A percentile compares a stretch with the other conserved stretches of the same genome.
These are phyloP conservation scores for Tetrahymena malaccensis DNA, from an alignment of 73 alveolate species.

Conservation along the genomic window DNA sequence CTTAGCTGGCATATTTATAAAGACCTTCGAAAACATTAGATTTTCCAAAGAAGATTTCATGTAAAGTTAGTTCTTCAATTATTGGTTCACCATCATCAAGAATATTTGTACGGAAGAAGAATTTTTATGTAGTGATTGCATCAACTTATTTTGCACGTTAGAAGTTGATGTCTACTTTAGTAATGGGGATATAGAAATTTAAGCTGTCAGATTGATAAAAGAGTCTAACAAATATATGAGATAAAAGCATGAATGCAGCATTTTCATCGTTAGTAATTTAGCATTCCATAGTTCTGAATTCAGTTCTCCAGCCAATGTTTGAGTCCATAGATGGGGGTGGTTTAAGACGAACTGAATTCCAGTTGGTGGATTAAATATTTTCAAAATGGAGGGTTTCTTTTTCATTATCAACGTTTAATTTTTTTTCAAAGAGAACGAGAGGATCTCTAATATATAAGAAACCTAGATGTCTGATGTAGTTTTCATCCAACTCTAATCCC, in stretches of 20 bases:
- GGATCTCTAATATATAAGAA: constrained; percentile 82
- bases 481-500: constrained; percentile 56
- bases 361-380: constrained; percentile 87
- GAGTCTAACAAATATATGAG: constrained; percentile 35
- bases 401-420: constrained; percentile 55
- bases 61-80: constrained; percentile 59
- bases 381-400: constrained; percentile 88
- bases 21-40: constrained; percentile 43
- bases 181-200: constrained; percentile 40
- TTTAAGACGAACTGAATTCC: constrained; percentile 97
- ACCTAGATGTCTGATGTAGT: constrained; percentile 81
- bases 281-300: constrained; percentile 90
- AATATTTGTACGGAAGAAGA: constrained; percentile 73
- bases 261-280: constrained; percentile 95
- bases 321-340: constrained; percentile 88
- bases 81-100: constrained; percentile 49
- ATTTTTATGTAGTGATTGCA: constrained; percentile 68
- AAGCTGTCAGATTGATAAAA: constrained; percentile 1
- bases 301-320: constrained; percentile 93
- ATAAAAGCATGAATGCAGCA: constrained; percentile 65
- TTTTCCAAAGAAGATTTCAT: constrained; percentile 80
- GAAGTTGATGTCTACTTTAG: constrained; percentile 46
- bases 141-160: constrained; percentile 76
- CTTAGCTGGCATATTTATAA: constrained; percentile 47
- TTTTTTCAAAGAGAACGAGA: constrained; percentile 58